Percentiles rank a stretch among this genome's conserved stretches.
Conservation (phyloP, 345 rosid species). For the Boechera stricta region DNA sequence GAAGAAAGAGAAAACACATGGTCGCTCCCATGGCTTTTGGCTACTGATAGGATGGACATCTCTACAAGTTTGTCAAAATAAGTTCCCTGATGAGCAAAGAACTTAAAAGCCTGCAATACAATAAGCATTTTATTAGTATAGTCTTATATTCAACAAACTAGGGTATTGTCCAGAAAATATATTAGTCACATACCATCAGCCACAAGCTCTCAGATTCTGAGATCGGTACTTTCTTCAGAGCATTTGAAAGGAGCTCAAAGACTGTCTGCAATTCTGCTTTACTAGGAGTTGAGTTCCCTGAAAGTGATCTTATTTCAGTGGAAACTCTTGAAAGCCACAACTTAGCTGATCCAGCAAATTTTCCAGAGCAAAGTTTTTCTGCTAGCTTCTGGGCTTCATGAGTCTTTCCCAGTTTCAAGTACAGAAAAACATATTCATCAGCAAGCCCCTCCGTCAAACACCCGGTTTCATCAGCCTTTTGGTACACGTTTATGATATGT, state of each 20-base stretch:
- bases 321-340: constrained; percentile 71
- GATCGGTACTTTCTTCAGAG: constrained; percentile 55
- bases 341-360: constrained; percentile 57
- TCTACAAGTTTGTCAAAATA: constrained; percentile 76
- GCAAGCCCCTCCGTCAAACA: constrained; percentile 75
- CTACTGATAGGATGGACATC: constrained; percentile 58
- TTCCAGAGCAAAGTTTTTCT: constrained; percentile 64
- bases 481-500: constrained; percentile 57
- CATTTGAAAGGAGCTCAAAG: constrained; percentile 59
- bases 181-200: constrained; percentile 64
- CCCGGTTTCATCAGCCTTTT: constrained; percentile 69
- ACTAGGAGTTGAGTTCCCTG: constrained; percentile 46
- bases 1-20: constrained; percentile 73
- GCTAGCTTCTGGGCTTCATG: constrained; percentile 68
- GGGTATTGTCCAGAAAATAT: not conserved
- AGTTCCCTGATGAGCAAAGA: constrained; percentile 54
- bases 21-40: constrained; percentile 65
- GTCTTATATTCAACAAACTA: not conserved
- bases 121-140: constrained; percentile 10
- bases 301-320: constrained; percentile 56
- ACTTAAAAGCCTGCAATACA: constrained; percentile 68
- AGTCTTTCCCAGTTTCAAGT: constrained; percentile 63
- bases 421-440: constrained; percentile 64
- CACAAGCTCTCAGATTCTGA: constrained; percentile 81
- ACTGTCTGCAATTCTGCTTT: constrained; percentile 56